Conservation (phyloP, 441 rosid genomes). For the Erysimum cheiri region DNA sequence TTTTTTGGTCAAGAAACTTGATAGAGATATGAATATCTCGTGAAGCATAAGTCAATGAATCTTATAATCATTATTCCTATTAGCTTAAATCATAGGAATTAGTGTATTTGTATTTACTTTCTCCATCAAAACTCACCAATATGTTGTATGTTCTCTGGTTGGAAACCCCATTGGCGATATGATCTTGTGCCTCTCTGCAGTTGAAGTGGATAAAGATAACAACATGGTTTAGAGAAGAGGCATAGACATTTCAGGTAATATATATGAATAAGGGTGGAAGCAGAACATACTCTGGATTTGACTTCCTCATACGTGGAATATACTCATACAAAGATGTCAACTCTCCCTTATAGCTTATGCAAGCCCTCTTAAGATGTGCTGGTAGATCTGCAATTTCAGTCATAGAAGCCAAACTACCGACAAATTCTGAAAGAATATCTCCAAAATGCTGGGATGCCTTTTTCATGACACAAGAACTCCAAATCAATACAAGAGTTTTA, state of each 20-base stretch:
- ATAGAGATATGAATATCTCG: conserved; percentile 18
- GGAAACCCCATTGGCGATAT: conserved; percentile 43
- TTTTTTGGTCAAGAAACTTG: conserved; percentile 20
- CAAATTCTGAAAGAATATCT: conserved; percentile 78
- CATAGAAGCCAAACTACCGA: conserved; percentile 74
- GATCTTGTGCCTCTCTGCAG: conserved; percentile 61
- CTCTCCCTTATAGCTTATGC: conserved; percentile 78
- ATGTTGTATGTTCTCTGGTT: conserved; percentile 65
- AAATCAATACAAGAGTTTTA: conserved; percentile 26
- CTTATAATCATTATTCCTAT: conserved; percentile 4
- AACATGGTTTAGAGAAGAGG: conserved; percentile 24
- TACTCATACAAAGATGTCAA: conserved; percentile 80
- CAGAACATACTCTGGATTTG: conserved; percentile 79
- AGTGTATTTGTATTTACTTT: background rate
- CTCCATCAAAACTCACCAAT: conserved; percentile 58
- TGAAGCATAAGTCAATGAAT: conserved; percentile 13
- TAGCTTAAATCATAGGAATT: background rate
- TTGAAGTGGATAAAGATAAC: conserved; percentile 27
- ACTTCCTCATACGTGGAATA: conserved; percentile 85
- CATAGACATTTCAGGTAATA: conserved; percentile 1
- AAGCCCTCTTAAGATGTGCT: conserved; percentile 79
- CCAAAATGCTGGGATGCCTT: conserved; percentile 98
- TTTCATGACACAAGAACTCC: conserved; percentile 38
- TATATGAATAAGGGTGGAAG: background rate
- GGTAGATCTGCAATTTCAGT: conserved; percentile 63